phyloP scores from a whole-genome alignment of 2,329 filamentous ascomycete species.

The Colletotrichum lini region DNA sequence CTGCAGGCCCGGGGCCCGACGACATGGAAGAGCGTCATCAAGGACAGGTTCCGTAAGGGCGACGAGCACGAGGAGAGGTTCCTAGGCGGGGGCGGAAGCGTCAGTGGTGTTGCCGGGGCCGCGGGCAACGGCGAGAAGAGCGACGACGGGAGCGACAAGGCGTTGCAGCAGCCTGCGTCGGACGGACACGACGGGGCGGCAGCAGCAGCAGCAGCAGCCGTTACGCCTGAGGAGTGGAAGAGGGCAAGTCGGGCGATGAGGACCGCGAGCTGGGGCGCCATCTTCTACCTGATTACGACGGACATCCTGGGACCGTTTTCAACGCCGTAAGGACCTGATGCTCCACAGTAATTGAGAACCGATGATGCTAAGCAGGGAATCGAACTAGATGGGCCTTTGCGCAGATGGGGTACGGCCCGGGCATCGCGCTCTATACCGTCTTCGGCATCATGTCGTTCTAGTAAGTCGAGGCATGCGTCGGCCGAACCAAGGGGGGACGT shows the following conservation, averaged over 20 bases:
- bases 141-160: slow-evolving; percentile 11
- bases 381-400: slow-evolving; percentile 43
- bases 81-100: slow-evolving; percentile 5
- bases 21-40: slow-evolving; percentile 39
- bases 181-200: slow-evolving; percentile 16
- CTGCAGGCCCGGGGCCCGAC: slow-evolving; percentile 34
- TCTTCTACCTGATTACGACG: slow-evolving; percentile 65
- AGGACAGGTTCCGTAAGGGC: slow-evolving; percentile 41
- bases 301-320: slow-evolving; percentile 62
- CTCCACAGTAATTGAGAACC: not conserved
- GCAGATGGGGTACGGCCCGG: slow-evolving; percentile 59
- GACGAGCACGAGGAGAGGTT: slow-evolving; percentile 36
- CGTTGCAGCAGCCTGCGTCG: not conserved
- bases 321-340: slow-evolving; percentile 49
- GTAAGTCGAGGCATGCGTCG: slow-evolving; percentile 3
- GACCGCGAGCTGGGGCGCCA: slow-evolving; percentile 61
- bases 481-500: no score
- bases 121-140: slow-evolving; percentile 1
- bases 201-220: no score
- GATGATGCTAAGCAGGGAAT: not conserved
- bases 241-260: slow-evolving; percentile 61
- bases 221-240: slow-evolving; percentile 59
- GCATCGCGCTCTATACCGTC: slow-evolving; percentile 61
- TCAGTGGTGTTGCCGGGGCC: not conserved
- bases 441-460: slow-evolving; percentile 54